Percentiles rank a stretch among this genome's conserved stretches.
Conservation (phyloP, 306 rosid species). For the Fragaria vesca region DNA sequence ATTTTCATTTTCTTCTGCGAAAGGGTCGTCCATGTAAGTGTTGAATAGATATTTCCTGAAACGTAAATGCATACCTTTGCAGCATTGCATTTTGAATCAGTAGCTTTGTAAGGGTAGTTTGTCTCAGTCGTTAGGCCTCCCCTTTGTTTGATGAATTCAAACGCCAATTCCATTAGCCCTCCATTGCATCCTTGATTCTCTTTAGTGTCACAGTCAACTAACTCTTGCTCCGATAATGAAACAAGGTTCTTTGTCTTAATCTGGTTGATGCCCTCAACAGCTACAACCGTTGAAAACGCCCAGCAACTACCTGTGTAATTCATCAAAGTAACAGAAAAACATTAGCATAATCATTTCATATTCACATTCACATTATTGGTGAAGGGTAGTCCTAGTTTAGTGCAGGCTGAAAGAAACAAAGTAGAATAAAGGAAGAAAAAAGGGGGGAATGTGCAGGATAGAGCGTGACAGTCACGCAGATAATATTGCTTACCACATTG, state of each 20-base stretch:
- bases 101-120: conserved; percentile 47
- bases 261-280: conserved; percentile 51
- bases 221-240: conserved; percentile 53
- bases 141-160: conserved; percentile 37
- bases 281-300: conserved; percentile 56
- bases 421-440: neutral
- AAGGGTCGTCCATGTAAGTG: neutral
- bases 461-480: neutral
- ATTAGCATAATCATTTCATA: neutral
- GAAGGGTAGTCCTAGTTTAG: neutral
- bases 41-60: neutral
- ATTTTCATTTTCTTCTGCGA: neutral
- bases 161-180: conserved; percentile 50
- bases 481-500: conserved; percentile 34
- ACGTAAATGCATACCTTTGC: conserved; percentile 32
- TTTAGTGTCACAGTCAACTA: conserved; percentile 40
- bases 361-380: conserved; percentile 12
- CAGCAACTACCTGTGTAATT: conserved; percentile 52
- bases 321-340: neutral
- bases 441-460: neutral
- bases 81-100: conserved; percentile 32
- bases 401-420: neutral
- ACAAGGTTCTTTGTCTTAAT: conserved; percentile 38
- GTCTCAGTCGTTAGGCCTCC: conserved; percentile 45
- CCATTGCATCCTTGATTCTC: conserved; percentile 50